Base-by-base conservation (phyloP, 2,329 filamentous ascomycete species). In the Akanthomyces dipterigenus region DNA sequence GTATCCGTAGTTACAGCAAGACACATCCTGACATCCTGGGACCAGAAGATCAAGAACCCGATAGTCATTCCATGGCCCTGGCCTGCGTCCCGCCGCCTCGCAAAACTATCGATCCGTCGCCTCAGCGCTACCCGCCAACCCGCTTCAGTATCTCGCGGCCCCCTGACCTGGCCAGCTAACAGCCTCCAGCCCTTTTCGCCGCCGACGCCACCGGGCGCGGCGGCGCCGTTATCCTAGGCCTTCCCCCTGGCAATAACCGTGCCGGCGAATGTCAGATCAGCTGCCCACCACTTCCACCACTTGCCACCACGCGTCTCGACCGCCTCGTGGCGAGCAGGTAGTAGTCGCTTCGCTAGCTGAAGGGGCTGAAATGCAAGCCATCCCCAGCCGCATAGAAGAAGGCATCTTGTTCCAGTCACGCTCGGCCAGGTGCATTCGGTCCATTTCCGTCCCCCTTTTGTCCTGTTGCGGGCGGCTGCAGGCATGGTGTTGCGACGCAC, bases 301-400 rank as follows among this genome's bases (percentile, higher is more conserved):
- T 8, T 31, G n/a, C 16, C 5, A 11, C n/a, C 31, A 7, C 31
- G 6, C n/a, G 24, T 7, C 38, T 28, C 38, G 51, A 54, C 51
- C 22, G 36, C 51, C n/a, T n/a, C 18, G 34, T 51, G 49, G 49
- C 50, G 20, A 11, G 12, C 24, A 8, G 16, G 43, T 31, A 55
- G 24, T 34, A 3, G 12, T 18, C 1, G 16, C 14, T 49, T 38
- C n/a, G 16, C 18, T n/a, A 11, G 26, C 3, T 46, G 24, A 31
- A 34, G 16, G 16, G 36, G 54, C 54, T 56, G 54, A 56, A 36
- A 56, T 46, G 42, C 54, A 56, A 46, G 54, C 53, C 53, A 43
- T 40, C 22, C 14, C 3, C 54, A 45, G 40, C 42, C 54, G 40
- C 53, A 43, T 43, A 9, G 18, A 24, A 34, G 18, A 3, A 6